Percentiles rank a stretch among this genome's conserved stretches.
phyloP scores from a whole-genome alignment of 495 filamentous ascomycete genomes.

The Podospora tetraspora region DNA sequence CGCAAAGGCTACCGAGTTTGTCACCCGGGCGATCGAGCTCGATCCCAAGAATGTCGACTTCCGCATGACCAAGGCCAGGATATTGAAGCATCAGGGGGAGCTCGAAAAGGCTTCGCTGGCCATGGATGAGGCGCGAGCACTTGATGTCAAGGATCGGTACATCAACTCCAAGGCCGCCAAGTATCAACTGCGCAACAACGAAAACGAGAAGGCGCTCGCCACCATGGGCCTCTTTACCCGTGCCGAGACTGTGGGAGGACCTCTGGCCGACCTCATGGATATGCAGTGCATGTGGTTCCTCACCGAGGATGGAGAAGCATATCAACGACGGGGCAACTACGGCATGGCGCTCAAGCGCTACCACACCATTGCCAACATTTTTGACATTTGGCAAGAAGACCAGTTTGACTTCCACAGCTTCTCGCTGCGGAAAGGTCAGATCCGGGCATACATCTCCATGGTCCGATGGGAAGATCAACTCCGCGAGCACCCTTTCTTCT shows the following conservation, averaged over 20 bases:
- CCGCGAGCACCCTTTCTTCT: constrained; percentile 88
- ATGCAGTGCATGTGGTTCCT: constrained; percentile 99
- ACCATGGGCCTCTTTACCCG: constrained; percentile 95
- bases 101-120: constrained; percentile 70
- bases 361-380: constrained; percentile 79
- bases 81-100: constrained; percentile 89
- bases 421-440: constrained; percentile 89
- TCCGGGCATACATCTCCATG: constrained; percentile 93
- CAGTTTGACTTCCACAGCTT: constrained; percentile 99
- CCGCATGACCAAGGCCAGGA: constrained; percentile 89
- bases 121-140: constrained; percentile 79
- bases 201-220: constrained; percentile 74
- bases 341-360: constrained; percentile 89
- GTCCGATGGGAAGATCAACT: constrained; percentile 90
- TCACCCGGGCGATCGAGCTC: constrained; percentile 76
- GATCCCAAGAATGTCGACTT: constrained; percentile 80
- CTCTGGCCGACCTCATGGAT: constrained; percentile 85
- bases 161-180: constrained; percentile 99
- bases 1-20: constrained; percentile 69
- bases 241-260: constrained; percentile 75
- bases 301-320: constrained; percentile 90
- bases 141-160: constrained; percentile 88
- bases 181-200: constrained; percentile 89
- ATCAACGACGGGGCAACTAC: constrained; percentile 73
- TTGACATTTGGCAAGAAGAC: constrained; percentile 95